Evolutionary conservation across 441 rosid genomes (phyloP), one percentile per base, ranked within the genome.

Genomic region (Manihot esculenta): DNA sequence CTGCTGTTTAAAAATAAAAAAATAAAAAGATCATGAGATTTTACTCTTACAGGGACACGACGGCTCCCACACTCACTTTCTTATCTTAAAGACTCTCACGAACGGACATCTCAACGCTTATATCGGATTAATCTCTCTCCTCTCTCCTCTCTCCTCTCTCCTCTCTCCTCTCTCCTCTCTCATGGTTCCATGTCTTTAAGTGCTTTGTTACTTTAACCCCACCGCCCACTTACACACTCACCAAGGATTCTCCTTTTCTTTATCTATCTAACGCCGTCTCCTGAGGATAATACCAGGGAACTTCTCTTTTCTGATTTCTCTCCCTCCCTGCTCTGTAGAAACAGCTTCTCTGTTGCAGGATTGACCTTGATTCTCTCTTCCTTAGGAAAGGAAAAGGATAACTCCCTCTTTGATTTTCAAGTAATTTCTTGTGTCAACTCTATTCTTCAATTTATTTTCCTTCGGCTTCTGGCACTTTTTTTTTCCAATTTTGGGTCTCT

Each of bases 301-400:
- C 1, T 12, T 41, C n/a, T 45, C 10, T 11, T 20, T 6, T 53
- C 49, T 54, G n/a, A n/a, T n/a, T n/a, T n/a, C n/a, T n/a, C n/a
- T n/a, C n/a, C n/a, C n/a, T n/a, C n/a, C n/a, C n/a, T n/a, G n/a
- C n/a, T n/a, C n/a, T n/a, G n/a, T n/a, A 55, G 35, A 2, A 5
- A 6, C 41, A 35, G 41, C 0, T 5, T 35, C 38, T 47, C 10
- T 27, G 57, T 14, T 5, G 21, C 26, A 15, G 65, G 21, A 35
- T 69, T 68, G 45, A 68, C 79, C 72, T 35, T 45, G n/a, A n/a
- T 62, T 45, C 61, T 72, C 59, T 65, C n/a, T 68, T 13, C 10
- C 45, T n/a, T 24, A 3, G 10, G 24, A 17, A 44, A 44, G 13
- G 53, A 26, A 7, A 17, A n/a, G 4, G n/a, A n/a, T n/a, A n/a